Evolutionary conservation across 352 stramenopile species (phyloP), one percentile per base, ranked within the genome.

Genomic region (Phytopythium helicoides): DNA sequence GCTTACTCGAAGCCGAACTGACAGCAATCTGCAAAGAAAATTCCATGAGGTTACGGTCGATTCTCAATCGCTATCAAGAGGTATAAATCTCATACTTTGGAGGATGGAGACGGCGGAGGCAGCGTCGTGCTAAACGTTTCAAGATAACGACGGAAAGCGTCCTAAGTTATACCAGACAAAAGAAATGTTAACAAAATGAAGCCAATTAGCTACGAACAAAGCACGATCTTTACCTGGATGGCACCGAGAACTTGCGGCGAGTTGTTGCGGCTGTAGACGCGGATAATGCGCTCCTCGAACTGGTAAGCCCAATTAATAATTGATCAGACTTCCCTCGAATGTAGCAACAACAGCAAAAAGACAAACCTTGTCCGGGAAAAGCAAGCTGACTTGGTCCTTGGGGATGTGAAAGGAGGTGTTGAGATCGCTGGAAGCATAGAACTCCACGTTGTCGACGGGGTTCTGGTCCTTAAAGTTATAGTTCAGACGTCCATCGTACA

Each of bases 391-490:
- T 82, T 94, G 48, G 14, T 89, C 63, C 47, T 89, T 90, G 0
- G 77, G 75, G 38, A 90, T 92, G 62, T 87, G 73, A 54, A 94
- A 92, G n/a, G 67, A 85, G 6, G 22, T 58, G 45, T 73, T 65
- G 10, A 84, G 48, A 28, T 91, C 71, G 49, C 71, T 81, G 33
- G 81, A 90, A 28, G 68, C 74, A 66, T 92, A 96, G 59, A 96
- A 96, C 23, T 73, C 69, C 16, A 93, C 78, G 36, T 86, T 76
- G 50, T 94, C 82, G 46, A 96, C 77, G 6, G 87, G 87, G 52
- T 95, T 95, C 31, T 69, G 75, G 56, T 92, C 80, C 18, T 81
- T 71, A 14, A 88, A 68, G 47, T 94, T 94, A 71, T 95, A 94
- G 60, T 95, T 92, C 23, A 96, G 66, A 12, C 76, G 59, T 2